Percentiles rank a stretch among this genome's conserved stretches.
These are phyloP conservation scores for Prosopis cineraria DNA, from an alignment of 306 rosid species.

Conservation along the genomic window DNA sequence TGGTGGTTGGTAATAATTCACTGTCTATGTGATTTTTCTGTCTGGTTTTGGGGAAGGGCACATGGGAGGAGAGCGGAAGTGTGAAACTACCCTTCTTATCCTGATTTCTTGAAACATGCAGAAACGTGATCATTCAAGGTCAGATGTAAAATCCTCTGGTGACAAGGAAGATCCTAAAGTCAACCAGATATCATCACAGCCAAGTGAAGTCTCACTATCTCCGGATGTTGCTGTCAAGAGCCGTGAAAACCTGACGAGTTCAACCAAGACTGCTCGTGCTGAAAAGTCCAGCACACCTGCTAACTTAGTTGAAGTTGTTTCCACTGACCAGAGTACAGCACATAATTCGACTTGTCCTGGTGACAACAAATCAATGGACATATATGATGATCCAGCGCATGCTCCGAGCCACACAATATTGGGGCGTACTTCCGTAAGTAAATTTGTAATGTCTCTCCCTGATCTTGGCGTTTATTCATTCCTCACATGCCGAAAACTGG, in stretches of 20 bases:
- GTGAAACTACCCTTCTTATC: conserved; percentile 1
- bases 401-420: conserved; percentile 46
- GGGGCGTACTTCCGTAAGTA: conserved; percentile 85
- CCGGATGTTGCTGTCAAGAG: conserved; percentile 39
- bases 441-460: conserved; percentile 18
- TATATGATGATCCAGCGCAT: conserved; percentile 45
- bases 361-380: conserved; percentile 54
- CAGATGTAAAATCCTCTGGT: conserved; percentile 49
- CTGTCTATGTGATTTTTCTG: neutral
- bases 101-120: conserved; percentile 44
- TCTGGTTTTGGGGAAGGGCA: conserved; percentile 1
- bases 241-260: conserved; percentile 33
- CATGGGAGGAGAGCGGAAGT: conserved; percentile 26
- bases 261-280: conserved; percentile 37
- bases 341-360: conserved; percentile 36
- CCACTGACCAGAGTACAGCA: conserved; percentile 38
- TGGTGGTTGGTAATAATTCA: conserved; percentile 1
- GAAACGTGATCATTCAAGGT: conserved; percentile 54
- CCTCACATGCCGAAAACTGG: conserved; percentile 27
- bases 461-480: conserved; percentile 25
- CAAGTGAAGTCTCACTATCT: conserved; percentile 38
- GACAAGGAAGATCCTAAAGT: conserved; percentile 43
- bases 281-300: conserved; percentile 42
- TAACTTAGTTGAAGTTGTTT: conserved; percentile 36
- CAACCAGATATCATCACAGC: conserved; percentile 42